Evolutionary conservation across 169 alveolate species (phyloP).

Genomic region (Eimeria acervulina): DNA sequence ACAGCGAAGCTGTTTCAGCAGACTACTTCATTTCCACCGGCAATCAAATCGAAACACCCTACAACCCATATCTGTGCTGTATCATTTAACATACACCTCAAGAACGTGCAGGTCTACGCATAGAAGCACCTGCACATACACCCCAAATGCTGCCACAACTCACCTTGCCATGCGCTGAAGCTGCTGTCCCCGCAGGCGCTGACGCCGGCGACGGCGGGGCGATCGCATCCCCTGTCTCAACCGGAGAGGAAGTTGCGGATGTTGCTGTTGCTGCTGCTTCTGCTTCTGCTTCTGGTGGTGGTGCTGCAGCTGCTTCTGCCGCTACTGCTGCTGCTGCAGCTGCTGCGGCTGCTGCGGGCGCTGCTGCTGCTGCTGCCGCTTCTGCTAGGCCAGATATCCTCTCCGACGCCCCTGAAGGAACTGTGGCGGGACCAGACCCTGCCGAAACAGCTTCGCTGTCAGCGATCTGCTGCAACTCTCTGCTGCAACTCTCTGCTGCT

Average conservation of each 20-base stretch:
- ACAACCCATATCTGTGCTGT: no score
- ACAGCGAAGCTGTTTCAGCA: no score
- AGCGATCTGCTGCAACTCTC: neutral
- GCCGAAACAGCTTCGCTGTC: constrained; percentile 14
- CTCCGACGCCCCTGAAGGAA: constrained; percentile 12
- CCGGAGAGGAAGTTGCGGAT: neutral
- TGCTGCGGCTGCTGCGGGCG: constrained; percentile 2
- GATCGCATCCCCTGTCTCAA: neutral
- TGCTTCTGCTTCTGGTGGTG: neutral
- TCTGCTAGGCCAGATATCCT: neutral
- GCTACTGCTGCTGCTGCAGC: constrained; percentile 41
- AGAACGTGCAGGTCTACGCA: neutral
- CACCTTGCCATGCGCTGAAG: constrained; percentile 17
- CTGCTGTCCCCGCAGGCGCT: constrained; percentile 31
- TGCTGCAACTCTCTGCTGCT: constrained; percentile 7
- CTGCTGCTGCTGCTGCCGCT: neutral
- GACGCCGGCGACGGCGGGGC: constrained; percentile 69
- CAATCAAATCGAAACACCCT: no score
- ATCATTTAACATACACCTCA: no score
- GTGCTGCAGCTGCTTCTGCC: neutral
- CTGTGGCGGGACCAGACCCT: constrained; percentile 27
- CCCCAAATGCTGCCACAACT: neutral
- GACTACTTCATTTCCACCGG: no score
- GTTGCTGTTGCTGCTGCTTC: constrained; percentile 39
- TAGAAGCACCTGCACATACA: neutral